A percentile compares a stretch with the other conserved stretches of the same genome.
Evolutionary conservation across 257 asterid genomes (phyloP).

Genomic region (Mitragyna speciosa): DNA sequence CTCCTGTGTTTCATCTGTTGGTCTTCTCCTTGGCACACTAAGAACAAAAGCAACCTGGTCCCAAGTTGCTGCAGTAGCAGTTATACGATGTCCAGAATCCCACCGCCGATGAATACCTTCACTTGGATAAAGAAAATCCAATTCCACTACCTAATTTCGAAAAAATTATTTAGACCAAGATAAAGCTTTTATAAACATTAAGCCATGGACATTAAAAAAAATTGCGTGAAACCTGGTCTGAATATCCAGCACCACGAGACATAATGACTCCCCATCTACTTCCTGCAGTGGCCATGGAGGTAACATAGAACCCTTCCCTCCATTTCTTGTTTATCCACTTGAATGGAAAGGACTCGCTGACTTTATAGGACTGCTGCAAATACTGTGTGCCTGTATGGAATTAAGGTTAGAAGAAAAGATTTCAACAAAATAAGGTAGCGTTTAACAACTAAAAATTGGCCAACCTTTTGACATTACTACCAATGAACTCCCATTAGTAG

Average conservation of each 20-base stretch:
- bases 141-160: constrained; percentile 64
- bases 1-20: constrained; percentile 78
- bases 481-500: constrained; percentile 70
- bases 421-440: not conserved
- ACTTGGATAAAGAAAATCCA: constrained; percentile 84
- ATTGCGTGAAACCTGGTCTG: constrained; percentile 62
- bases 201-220: not conserved
- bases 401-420: constrained; percentile 14
- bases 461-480: constrained; percentile 88
- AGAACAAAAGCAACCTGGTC: constrained; percentile 77
- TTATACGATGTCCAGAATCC: constrained; percentile 77
- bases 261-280: constrained; percentile 75
- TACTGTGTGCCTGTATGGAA: constrained; percentile 60
- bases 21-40: constrained; percentile 64
- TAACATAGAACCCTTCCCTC: constrained; percentile 77
- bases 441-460: not conserved
- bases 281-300: constrained; percentile 88
- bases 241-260: constrained; percentile 80
- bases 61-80: constrained; percentile 70
- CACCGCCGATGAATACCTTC: constrained; percentile 86
- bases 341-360: constrained; percentile 81
- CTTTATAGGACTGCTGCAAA: constrained; percentile 82
- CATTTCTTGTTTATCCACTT: constrained; percentile 96
- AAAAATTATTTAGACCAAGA: not conserved
- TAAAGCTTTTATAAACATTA: not conserved